Percentiles rank a stretch among this genome's conserved stretches.
phyloP scores from a whole-genome alignment of 371 early-diverging fungal species.

The Actinomortierella ambigua region DNA sequence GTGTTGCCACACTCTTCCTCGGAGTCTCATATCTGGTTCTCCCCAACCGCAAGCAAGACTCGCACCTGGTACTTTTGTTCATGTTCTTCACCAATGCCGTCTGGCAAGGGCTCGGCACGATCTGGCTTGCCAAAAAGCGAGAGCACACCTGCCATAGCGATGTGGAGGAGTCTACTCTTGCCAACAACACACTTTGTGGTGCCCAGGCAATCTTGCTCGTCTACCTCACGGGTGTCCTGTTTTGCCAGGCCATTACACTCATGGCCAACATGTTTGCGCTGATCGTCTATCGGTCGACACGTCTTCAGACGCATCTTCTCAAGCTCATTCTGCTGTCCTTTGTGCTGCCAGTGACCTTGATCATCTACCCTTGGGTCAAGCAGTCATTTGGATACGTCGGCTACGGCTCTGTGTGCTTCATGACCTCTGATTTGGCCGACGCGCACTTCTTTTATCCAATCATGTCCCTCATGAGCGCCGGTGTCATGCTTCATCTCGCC shows the following conservation, averaged over 20 bases:
- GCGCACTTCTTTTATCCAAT: conserved; percentile 32
- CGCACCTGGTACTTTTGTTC: too few species aligned
- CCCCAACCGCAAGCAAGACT: too few species aligned
- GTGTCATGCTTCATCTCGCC: conserved; percentile 21
- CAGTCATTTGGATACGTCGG: conserved; percentile 6
- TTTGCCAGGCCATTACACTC: conserved; percentile 20
- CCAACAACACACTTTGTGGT: too few species aligned
- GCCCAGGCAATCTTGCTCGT: conserved; percentile 7
- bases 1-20: too few species aligned
- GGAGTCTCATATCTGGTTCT: too few species aligned
- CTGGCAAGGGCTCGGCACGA: too few species aligned
- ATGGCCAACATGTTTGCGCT: conserved; percentile 34
- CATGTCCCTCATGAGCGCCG: conserved; percentile 15
- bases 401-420: conserved; percentile 36
- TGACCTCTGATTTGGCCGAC: conserved; percentile 20
- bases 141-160: too few species aligned
- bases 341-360: conserved; percentile 26
- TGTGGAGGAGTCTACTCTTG: too few species aligned
- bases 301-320: conserved; percentile 17
- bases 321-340: conserved; percentile 21
- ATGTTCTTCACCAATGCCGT: too few species aligned
- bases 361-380: conserved; percentile 11
- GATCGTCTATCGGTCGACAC: conserved; percentile 17
- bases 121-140: too few species aligned
- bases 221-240: conserved; percentile 16